Conservation (phyloP, 305 asterid species). For the Euphrasia arctica region DNA sequence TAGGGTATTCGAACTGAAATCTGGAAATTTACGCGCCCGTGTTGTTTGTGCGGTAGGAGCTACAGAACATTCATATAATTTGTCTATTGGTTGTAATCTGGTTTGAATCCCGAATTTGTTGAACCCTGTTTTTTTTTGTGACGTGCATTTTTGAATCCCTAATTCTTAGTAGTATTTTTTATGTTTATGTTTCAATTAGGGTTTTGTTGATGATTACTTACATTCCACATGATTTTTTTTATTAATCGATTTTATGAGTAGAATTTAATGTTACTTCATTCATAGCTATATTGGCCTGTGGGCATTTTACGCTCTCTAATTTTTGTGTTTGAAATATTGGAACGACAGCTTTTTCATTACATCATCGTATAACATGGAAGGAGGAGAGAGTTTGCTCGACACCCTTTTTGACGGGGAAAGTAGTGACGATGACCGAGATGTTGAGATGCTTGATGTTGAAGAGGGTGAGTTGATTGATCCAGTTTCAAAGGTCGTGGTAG, state of each 20-base stretch:
- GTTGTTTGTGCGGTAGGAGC: too few species aligned
- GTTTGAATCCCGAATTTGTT: background rate
- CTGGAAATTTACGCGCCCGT: too few species aligned
- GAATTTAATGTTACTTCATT: background rate
- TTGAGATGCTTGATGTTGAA: slow-evolving; percentile 78
- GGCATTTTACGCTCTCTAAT: background rate
- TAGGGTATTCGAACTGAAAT: too few species aligned
- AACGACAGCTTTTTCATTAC: slow-evolving; percentile 25
- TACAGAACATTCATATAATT: background rate
- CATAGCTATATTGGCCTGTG: background rate
- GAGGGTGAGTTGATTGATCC: slow-evolving; percentile 69
- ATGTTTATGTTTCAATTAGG: background rate
- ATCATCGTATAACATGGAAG: slow-evolving; percentile 44
- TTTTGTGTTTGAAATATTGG: slow-evolving; percentile 10
- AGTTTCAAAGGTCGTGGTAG: slow-evolving; percentile 37
- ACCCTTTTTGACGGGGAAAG: slow-evolving; percentile 54
- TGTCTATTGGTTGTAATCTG: background rate
- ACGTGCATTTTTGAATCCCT: background rate
- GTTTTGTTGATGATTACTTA: too few species aligned
- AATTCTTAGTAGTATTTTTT: background rate
- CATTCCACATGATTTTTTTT: background rate
- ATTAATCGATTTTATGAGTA: background rate
- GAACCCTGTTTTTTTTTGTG: background rate
- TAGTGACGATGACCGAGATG: slow-evolving; percentile 51
- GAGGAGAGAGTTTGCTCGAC: slow-evolving; percentile 58